Conservation (phyloP, 768 basidiomycete genomes). For the Boletus barrowsii region DNA sequence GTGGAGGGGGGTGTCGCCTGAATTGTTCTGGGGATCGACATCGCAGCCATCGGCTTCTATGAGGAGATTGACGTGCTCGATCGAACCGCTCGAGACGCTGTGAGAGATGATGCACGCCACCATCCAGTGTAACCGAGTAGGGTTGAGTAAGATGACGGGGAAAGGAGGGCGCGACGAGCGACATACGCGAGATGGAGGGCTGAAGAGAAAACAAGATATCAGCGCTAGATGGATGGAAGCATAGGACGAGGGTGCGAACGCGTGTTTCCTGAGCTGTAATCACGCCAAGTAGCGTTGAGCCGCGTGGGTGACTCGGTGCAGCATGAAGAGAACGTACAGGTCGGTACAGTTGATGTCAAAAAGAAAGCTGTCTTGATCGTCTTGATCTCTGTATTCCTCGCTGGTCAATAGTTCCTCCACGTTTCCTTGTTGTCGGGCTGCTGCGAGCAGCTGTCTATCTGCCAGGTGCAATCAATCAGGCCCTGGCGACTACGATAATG, state of each 20-base stretch:
- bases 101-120: not conserved
- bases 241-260: conserved; percentile 20
- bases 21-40: conserved; percentile 24
- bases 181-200: conserved; percentile 34
- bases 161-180: not conserved
- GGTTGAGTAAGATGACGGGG: not conserved
- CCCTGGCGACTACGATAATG: not conserved
- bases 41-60: conserved; percentile 28
- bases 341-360: conserved; percentile 34
- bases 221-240: conserved; percentile 4
- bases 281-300: not conserved
- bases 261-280: conserved; percentile 27
- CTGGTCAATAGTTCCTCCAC: conserved; percentile 25
- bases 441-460: conserved; percentile 27
- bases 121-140: not conserved
- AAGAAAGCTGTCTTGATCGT: conserved; percentile 15
- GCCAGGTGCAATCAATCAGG: not conserved
- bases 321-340: conserved; percentile 19
- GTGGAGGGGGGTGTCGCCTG: conserved; percentile 29
- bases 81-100: conserved; percentile 16
- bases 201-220: conserved; percentile 8
- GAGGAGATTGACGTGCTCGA: conserved; percentile 21
- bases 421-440: conserved; percentile 23
- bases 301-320: not conserved
- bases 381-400: conserved; percentile 19